Base-by-base conservation (phyloP, 225 moss, liverwort and hornwort genomes). In the Bryoerythrophyllum caledonicum region DNA sequence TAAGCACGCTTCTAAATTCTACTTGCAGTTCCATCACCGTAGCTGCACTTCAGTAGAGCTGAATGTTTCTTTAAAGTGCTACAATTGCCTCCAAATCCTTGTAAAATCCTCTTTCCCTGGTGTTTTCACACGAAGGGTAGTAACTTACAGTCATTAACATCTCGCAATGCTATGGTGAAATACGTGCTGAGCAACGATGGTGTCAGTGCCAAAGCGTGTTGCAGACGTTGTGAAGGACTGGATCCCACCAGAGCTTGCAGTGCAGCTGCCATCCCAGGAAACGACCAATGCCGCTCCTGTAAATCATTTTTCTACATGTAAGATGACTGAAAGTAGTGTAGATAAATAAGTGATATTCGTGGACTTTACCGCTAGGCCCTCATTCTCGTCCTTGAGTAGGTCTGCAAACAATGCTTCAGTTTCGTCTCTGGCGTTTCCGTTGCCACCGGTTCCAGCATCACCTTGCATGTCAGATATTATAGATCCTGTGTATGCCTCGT, bases 231-330 rank as follows among this genome's bases (percentile, higher is more conserved):
- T 28, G 97, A 94, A 77, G 86, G 87, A 74, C 76, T 84, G 7
- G 86, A 82, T 15, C 95, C 95, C 85, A 90, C 78, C 8, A 80
- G 68, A 43, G 81, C 79, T 89, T 90, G 87, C 80, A 99, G 76
- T 8, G 94, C 94, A 53, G 82, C 85, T 81, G 89, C 90, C 97
- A 99, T 99, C 28, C 97, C 95, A 66, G 93, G 89, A 57, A 84
- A 90, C 7, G 95, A 89, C 97, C 97, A 99, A 79, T 99, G 97
- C 53, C 97, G 94, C 68, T 99, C 97, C 97, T 97, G 84, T n/a
- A n/a, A n/a, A n/a, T n/a, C n/a, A n/a, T n/a, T n/a, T 78, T 63
- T 27, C 28, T 1, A 21, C 57, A 51, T 1, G 74, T 78, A 27
- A 78, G 78, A 73, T 70, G 25, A 75, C 0, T 32, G 44, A 23